phyloP scores from a whole-genome alignment of 2,329 filamentous ascomycete species.

The Thyridium curvatum region DNA sequence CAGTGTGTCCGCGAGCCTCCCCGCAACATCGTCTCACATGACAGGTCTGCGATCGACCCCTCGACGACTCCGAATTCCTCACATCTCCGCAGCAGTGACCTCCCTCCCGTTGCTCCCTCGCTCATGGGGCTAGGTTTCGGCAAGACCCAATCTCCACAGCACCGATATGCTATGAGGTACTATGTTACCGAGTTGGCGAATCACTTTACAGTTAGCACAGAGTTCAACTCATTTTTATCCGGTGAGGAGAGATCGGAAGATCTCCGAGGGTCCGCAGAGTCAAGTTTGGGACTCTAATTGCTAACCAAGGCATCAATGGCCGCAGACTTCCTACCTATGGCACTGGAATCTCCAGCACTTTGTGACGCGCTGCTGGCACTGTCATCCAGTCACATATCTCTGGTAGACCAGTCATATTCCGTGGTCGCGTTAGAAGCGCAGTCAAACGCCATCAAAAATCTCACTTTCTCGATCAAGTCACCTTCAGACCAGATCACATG shows the following conservation, averaged over 20 bases:
- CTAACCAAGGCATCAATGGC: not conserved
- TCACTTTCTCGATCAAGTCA: slow-evolving; percentile 2
- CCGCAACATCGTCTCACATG: slow-evolving; percentile 6
- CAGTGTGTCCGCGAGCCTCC: slow-evolving; percentile 7
- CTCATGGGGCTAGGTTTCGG: not conserved
- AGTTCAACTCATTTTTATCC: not conserved
- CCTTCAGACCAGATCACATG: slow-evolving; percentile 5
- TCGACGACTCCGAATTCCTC: not conserved
- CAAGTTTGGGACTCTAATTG: not conserved
- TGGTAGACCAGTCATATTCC: slow-evolving; percentile 3
- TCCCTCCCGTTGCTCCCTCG: no score
- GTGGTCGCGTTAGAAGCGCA: slow-evolving; percentile 6
- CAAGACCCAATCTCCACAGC: not conserved
- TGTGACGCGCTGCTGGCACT: slow-evolving; percentile 9
- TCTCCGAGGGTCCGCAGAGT: no score
- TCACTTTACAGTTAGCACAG: not conserved
- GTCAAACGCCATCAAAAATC: slow-evolving; percentile 5
- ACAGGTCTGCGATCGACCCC: not conserved
- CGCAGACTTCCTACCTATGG: slow-evolving; percentile 10
- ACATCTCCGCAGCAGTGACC: not conserved
- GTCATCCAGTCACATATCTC: slow-evolving; percentile 7
- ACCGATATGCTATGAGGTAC: not conserved
- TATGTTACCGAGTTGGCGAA: not conserved
- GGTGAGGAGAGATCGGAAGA: not conserved
- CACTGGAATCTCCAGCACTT: slow-evolving; percentile 9